Percentiles rank a stretch among this genome's conserved stretches.
These are phyloP conservation scores for Achaetomiella virescens DNA, from an alignment of 495 filamentous ascomycete species.

Conservation along the genomic window DNA sequence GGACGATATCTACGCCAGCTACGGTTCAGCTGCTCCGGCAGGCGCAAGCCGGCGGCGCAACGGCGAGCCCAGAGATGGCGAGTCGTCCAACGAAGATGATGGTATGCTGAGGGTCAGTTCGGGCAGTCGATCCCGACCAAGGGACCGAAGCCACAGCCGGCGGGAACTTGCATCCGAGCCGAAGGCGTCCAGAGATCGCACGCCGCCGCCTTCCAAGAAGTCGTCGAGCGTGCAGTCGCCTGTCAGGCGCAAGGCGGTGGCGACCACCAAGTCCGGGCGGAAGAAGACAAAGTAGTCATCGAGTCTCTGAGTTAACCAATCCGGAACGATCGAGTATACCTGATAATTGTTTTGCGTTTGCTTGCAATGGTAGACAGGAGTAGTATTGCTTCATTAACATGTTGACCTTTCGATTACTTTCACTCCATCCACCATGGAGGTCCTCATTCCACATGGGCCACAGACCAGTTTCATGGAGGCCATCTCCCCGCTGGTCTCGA, in stretches of 20 bases:
- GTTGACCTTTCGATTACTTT: too few relatives aligned
- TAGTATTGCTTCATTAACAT: too few relatives aligned
- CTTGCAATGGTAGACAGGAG: background rate
- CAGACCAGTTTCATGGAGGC: too few relatives aligned
- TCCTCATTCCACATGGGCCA: too few relatives aligned
- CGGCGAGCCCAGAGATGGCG: background rate
- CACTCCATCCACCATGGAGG: too few relatives aligned
- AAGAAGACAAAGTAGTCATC: slow-evolving; percentile 24
- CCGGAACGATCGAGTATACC: too few relatives aligned
- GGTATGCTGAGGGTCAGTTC: slow-evolving; percentile 4
- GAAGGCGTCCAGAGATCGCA: slow-evolving; percentile 15
- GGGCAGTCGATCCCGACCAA: slow-evolving; percentile 11
- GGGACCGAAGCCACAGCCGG: slow-evolving; percentile 12
- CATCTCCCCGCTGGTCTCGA: too few relatives aligned
- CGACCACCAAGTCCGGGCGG: slow-evolving; percentile 16
- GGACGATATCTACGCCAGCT: slow-evolving; percentile 4
- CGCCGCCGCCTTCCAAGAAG: slow-evolving; percentile 25
- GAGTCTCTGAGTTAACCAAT: too few relatives aligned
- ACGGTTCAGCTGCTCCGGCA: slow-evolving; percentile 1
- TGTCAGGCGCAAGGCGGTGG: slow-evolving; percentile 25
- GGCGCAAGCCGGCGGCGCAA: background rate
- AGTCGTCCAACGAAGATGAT: slow-evolving; percentile 3
- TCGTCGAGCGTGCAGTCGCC: slow-evolving; percentile 17
- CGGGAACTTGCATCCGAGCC: slow-evolving; percentile 24
- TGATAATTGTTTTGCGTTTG: too few relatives aligned